Conservation (phyloP, 2,329 filamentous ascomycete species). For the Aureobasidium sp. region DNA sequence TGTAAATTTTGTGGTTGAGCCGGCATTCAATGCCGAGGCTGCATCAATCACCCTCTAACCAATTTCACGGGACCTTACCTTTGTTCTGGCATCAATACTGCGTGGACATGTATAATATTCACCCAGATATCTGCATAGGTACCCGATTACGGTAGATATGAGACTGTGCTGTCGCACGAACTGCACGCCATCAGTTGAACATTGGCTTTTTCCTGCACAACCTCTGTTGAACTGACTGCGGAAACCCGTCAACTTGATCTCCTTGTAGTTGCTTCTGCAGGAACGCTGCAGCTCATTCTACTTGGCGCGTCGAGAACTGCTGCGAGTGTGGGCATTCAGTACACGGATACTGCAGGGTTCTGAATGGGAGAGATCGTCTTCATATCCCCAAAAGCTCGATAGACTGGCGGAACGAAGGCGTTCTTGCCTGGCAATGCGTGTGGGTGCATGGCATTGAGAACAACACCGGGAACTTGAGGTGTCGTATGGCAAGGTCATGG, state of each 20-base stretch:
- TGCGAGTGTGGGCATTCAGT: background rate
- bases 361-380: background rate
- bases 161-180: background rate
- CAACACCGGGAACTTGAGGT: background rate
- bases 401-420: slow-evolving; percentile 7
- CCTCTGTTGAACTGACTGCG: background rate
- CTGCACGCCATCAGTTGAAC: slow-evolving; percentile 8
- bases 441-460: background rate
- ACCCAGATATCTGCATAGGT: background rate
- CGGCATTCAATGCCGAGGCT: background rate
- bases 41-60: background rate
- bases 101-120: background rate
- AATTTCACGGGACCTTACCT: background rate
- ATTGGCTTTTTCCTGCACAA: slow-evolving; percentile 6
- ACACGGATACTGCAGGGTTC: background rate
- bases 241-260: background rate
- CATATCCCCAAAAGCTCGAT: background rate
- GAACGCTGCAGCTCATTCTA: background rate
- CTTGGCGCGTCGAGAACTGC: background rate
- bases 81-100: background rate
- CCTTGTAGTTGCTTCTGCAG: background rate
- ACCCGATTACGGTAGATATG: background rate
- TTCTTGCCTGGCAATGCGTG: slow-evolving; percentile 9
- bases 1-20: background rate
- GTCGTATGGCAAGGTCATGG: slow-evolving; percentile 4